phyloP scores from a whole-genome alignment of 352 stramenopile genomes.

The Phytophthora fragariae region DNA sequence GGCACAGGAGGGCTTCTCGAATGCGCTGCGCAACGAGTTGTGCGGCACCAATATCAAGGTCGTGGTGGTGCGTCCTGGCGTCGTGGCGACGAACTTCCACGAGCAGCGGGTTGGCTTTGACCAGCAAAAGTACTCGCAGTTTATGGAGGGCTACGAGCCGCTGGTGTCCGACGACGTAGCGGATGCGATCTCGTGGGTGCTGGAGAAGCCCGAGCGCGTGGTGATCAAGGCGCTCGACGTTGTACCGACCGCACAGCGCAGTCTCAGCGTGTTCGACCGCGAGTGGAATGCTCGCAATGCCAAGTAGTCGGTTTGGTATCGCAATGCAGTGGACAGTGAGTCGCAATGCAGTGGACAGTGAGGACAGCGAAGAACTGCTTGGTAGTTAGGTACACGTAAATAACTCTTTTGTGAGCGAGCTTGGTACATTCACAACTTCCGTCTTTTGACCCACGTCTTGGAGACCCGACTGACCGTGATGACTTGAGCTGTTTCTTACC shows the following conservation, averaged over 20 bases:
- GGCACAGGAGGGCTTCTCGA: conserved; percentile 41
- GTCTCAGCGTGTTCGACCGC: conserved; percentile 41
- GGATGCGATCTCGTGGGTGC: conserved; percentile 38
- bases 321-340: background rate
- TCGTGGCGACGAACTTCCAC: conserved; percentile 45
- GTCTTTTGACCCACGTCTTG: background rate
- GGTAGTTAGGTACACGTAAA: too few relatives aligned
- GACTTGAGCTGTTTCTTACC: background rate
- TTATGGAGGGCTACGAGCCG: conserved; percentile 43
- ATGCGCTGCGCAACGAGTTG: conserved; percentile 37
- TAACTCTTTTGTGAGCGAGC: too few relatives aligned
- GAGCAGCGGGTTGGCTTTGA: conserved; percentile 43
- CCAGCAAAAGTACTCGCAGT: conserved; percentile 29
- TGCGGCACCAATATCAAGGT: conserved; percentile 44
- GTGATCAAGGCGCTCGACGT: conserved; percentile 40
- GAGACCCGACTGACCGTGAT: background rate
- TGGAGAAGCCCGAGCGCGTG: conserved; percentile 36
- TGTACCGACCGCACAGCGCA: conserved; percentile 38
- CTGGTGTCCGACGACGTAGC: conserved; percentile 36
- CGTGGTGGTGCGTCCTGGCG: conserved; percentile 36
- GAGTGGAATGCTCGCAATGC: conserved; percentile 34
- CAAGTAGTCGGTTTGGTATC: conserved; percentile 7
- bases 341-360: too few relatives aligned
- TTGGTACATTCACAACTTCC: too few relatives aligned
- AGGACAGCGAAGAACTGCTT: too few relatives aligned